These are phyloP conservation scores for Stereocaulon alpinum DNA, from an alignment of 495 filamentous ascomycete genomes.

Conservation along the genomic window DNA sequence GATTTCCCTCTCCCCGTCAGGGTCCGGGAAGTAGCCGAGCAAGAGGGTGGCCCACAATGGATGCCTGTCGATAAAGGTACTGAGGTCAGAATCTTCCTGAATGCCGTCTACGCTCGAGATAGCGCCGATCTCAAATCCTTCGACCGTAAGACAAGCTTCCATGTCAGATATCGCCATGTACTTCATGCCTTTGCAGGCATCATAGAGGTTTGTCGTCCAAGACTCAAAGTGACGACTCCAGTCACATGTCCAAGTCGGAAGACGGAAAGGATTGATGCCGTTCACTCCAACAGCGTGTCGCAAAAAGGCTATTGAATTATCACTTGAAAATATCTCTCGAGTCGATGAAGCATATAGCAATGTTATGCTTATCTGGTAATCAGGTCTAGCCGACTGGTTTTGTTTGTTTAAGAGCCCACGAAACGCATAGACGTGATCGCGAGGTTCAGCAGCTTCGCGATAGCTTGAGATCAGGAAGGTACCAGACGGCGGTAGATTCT, in stretches of 20 bases:
- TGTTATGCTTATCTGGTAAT: neutral
- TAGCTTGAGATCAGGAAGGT: neutral
- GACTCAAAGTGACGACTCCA: neutral
- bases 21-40: neutral
- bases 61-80: too few species aligned
- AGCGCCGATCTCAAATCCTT: neutral
- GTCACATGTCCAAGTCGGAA: neutral
- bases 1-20: neutral
- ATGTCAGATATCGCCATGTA: too few species aligned
- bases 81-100: too few species aligned
- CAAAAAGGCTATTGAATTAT: neutral
- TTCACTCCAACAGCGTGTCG: neutral
- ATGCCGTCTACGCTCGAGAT: too few species aligned
- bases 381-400: neutral
- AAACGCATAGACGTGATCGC: neutral
- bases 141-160: neutral
- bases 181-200: neutral
- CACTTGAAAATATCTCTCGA: neutral
- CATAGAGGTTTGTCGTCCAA: too few species aligned
- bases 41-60: neutral
- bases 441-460: neutral
- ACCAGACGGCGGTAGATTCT: too few species aligned
- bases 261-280: neutral
- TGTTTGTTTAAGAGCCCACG: neutral
- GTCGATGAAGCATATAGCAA: neutral